These are phyloP conservation scores for Brachypodium distachyon DNA, from an alignment of 202 grass and related monocot species.

Conservation along the genomic window DNA sequence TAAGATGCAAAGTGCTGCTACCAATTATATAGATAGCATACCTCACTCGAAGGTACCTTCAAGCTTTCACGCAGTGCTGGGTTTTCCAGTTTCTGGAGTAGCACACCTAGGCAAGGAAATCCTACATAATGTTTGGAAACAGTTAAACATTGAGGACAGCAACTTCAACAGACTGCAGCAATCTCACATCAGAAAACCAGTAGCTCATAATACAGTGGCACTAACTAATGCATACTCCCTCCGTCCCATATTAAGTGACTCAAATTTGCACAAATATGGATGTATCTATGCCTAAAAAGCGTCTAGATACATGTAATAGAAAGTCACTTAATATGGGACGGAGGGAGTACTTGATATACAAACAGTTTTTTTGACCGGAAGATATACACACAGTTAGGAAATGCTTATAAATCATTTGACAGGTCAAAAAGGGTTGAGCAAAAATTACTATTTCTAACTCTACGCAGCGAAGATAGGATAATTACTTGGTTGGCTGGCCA, in stretches of 20 bases:
- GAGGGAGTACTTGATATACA: too few species aligned
- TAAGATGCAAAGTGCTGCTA: not conserved
- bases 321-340: too few species aligned
- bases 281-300: too few species aligned
- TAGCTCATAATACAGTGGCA: not conserved
- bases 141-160: conserved; percentile 1
- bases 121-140: conserved; percentile 44
- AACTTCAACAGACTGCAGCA: conserved; percentile 3
- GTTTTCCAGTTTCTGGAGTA: conserved; percentile 98
- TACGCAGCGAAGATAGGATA: not conserved
- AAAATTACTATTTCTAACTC: not conserved
- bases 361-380: too few species aligned
- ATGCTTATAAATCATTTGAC: not conserved
- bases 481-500: not conserved
- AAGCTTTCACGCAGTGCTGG: conserved; percentile 76
- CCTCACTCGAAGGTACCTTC: conserved; percentile 86
- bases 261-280: too few species aligned
- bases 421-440: not conserved
- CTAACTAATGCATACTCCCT: not conserved
- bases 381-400: not conserved
- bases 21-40: conserved; percentile 15
- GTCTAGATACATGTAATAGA: too few species aligned
- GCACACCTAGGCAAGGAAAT: conserved; percentile 94
- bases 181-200: not conserved
- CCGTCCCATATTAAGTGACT: too few species aligned